phyloP scores from a whole-genome alignment of 2,329 filamentous ascomycete genomes.

The Paecilomyces dactylethromorphus region DNA sequence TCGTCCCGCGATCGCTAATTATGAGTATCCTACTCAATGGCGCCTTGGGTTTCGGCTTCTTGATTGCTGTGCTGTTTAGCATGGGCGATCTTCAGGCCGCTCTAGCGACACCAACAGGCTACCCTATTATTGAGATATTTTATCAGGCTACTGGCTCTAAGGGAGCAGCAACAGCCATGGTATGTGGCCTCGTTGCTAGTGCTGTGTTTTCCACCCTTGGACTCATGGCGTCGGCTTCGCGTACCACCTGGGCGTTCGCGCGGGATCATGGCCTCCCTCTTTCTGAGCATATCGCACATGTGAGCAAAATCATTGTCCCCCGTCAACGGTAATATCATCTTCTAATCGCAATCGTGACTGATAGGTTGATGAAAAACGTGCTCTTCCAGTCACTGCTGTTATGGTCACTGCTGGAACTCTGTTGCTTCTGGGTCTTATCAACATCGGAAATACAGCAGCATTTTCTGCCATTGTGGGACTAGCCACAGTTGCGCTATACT shows the following conservation, averaged over 20 bases:
- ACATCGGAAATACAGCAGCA: conserved; percentile 43
- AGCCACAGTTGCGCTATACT: conserved; percentile 34
- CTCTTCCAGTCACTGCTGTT: conserved; percentile 44
- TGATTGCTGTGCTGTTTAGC: conserved; percentile 51
- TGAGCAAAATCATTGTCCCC: conserved; percentile 13
- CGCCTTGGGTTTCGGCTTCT: conserved; percentile 48
- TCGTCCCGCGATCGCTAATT: conserved; percentile 48
- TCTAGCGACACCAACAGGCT: conserved; percentile 41
- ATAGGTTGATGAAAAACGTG: conserved; percentile 30
- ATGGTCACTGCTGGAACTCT: conserved; percentile 39
- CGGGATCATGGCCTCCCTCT: conserved; percentile 36
- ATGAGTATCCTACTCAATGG: conserved; percentile 46
- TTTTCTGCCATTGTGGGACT: conserved; percentile 40
- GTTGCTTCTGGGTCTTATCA: conserved; percentile 44
- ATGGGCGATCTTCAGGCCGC: conserved; percentile 43
- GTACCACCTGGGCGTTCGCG: conserved; percentile 52
- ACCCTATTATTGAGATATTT: conserved; percentile 56
- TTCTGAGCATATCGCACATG: conserved; percentile 30
- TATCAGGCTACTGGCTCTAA: conserved; percentile 44
- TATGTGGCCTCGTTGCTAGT: conserved; percentile 44
- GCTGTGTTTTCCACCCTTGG: conserved; percentile 45
- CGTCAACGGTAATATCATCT: not conserved
- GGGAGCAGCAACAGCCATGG: conserved; percentile 46
- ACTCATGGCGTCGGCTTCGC: conserved; percentile 52
- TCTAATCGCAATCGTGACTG: conserved; percentile 2